Base-by-base conservation (phyloP, 345 rosid genomes). In the Linum tenue region DNA sequence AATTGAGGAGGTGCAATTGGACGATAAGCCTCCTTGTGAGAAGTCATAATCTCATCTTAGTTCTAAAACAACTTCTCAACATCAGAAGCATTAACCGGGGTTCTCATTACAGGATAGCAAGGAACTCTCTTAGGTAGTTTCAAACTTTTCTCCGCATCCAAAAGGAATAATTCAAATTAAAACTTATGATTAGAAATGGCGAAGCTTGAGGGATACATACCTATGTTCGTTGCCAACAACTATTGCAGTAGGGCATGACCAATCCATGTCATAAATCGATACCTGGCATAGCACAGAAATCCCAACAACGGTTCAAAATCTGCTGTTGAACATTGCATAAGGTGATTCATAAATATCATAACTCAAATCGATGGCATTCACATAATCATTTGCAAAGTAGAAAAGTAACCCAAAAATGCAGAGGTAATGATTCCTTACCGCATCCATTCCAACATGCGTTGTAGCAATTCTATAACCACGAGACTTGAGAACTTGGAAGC, bases 211-310 rank as follows among this genome's bases (percentile, higher is more conserved):
- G 48, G 62, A 9, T 11, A 37, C 37, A 65, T 73, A 88, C 94
- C 88, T 84, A 50, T 78, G 83, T 75, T 92, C 98, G 69, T 92
- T 92, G 59, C 98, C 98, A 60, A 90, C 96, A 31, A 90, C 97
- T 74, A 92, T 90, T 64, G 98, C 98, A 37, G 94, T 92, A 10
- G 96, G 97, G 64, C 71, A 70, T 42, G 96, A 88, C 98, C 97
- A 92, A 66, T 92, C 92, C 98, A 92, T 90, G 71, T 92, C 94
- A 73, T 90, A 82, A 76, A 90, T 62, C 10, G 97, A 92, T 68
- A 90, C 88, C 97, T 89, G 68, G 39, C 38, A 66, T 15, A 64
- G 48, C 55, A 71, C 35, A 17, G 64, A 60, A 14, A 64, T 15
- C 65, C 10, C 40, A 2, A 7, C 7, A 7, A 37, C 4, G 12